phyloP scores from a whole-genome alignment of 2,329 filamentous ascomycete genomes.

The Ceratocystis destructans region DNA sequence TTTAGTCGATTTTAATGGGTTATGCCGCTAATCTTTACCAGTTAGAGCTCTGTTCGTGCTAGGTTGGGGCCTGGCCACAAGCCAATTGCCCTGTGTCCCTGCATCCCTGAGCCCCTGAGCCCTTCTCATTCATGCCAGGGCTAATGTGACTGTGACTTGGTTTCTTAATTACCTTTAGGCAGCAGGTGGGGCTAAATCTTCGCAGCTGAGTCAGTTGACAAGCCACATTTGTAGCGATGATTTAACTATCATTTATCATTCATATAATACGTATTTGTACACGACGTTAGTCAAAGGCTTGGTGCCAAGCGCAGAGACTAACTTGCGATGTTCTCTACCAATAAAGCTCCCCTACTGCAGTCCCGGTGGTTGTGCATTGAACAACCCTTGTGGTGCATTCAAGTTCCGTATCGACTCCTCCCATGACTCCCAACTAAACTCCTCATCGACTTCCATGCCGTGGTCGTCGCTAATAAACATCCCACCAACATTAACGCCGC shows the following conservation, averaged over 20 bases:
- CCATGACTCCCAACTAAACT: slow-evolving; percentile 14
- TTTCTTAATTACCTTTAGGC: neutral
- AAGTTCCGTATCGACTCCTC: slow-evolving; percentile 14
- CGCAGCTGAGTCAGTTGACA: neutral
- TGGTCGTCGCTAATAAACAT: neutral
- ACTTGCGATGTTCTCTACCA: no score
- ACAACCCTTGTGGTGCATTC: neutral
- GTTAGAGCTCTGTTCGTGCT: neutral
- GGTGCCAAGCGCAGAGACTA: neutral
- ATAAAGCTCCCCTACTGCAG: slow-evolving; percentile 8
- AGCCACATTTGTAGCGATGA: neutral
- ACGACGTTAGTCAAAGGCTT: neutral
- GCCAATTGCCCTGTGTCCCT: neutral
- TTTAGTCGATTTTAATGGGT: neutral
- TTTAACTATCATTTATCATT: neutral
- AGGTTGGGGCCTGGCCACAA: neutral
- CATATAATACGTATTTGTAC: neutral
- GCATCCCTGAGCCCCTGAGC: neutral
- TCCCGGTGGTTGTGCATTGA: slow-evolving; percentile 9
- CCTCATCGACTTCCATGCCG: slow-evolving; percentile 17
- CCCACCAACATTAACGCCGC: neutral
- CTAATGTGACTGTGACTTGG: neutral
- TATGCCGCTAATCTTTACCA: neutral
- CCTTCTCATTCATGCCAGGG: slow-evolving; percentile 7
- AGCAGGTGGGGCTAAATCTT: slow-evolving; percentile 1